Conservation (phyloP, 2,329 filamentous ascomycete species). For the Cercospora sp. region DNA sequence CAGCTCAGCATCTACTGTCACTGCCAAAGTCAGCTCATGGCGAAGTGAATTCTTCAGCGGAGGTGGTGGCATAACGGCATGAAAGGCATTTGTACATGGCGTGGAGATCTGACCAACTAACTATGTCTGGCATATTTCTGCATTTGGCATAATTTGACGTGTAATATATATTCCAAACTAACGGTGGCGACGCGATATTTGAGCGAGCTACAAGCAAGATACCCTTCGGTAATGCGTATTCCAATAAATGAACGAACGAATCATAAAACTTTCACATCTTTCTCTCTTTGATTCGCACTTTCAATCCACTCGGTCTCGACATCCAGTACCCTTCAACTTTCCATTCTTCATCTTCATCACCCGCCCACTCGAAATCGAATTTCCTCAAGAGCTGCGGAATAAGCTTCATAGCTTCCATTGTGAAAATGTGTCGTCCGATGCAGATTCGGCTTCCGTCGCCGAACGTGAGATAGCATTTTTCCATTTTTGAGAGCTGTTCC, state of each 20-base stretch:
- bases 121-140: not conserved
- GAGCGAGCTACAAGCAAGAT: not conserved
- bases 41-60: conserved; percentile 19
- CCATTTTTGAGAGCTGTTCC: conserved; percentile 45
- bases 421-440: conserved; percentile 35
- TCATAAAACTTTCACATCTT: not conserved
- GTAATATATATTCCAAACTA: not conserved
- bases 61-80: not conserved
- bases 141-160: not conserved
- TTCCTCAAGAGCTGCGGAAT: conserved; percentile 31
- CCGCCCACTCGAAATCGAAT: conserved; percentile 22
- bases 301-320: not conserved
- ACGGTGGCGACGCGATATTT: not conserved
- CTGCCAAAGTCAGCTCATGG: conserved; percentile 25
- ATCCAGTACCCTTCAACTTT: conserved; percentile 1
- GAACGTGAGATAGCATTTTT: conserved; percentile 35
- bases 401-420: conserved; percentile 35
- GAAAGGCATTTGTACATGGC: not conserved
- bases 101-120: not conserved
- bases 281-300: not conserved
- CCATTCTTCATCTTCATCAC: not conserved
- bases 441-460: conserved; percentile 40
- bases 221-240: conserved; percentile 5
- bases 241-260: not conserved
- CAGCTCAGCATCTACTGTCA: conserved; percentile 22